phyloP scores from a whole-genome alignment of 805 yeast species.

The Saccharomycopsis vini region DNA sequence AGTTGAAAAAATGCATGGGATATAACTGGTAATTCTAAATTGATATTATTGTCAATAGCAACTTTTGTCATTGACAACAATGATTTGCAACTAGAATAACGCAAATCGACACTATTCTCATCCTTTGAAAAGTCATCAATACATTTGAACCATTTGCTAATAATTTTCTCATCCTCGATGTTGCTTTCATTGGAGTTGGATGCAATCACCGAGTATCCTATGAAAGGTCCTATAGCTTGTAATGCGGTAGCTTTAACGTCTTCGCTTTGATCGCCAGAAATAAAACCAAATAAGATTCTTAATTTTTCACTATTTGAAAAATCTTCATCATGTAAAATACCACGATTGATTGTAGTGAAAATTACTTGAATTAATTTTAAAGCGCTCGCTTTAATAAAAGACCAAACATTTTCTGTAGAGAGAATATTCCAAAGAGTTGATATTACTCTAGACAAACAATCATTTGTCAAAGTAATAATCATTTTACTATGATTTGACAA shows the following conservation, averaged over 20 bases:
- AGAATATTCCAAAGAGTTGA: conserved; percentile 23
- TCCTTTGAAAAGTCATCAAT: conserved; percentile 31
- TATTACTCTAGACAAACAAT: conserved; percentile 7
- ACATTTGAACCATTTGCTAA: conserved; percentile 24
- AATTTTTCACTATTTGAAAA: conserved; percentile 22
- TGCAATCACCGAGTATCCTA: conserved; percentile 21
- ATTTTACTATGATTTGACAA: conserved; percentile 17
- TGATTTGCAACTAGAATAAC: conserved; percentile 8
- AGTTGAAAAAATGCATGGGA: conserved; percentile 9
- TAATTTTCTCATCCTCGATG: conserved; percentile 13
- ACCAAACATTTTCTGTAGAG: conserved; percentile 28
- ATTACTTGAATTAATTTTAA: conserved; percentile 27
- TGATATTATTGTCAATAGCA: not conserved
- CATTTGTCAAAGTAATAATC: conserved; percentile 3
- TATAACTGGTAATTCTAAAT: not conserved
- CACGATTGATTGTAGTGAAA: conserved; percentile 18
- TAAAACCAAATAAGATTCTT: conserved; percentile 25
- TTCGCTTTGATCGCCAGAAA: conserved; percentile 32
- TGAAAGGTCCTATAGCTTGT: conserved; percentile 42
- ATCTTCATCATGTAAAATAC: conserved; percentile 13
- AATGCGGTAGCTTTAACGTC: conserved; percentile 40
- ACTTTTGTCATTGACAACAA: conserved; percentile 13
- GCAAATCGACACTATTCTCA: conserved; percentile 20
- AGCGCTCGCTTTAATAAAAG: conserved; percentile 36
- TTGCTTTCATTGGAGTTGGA: not conserved